These are phyloP conservation scores for Penicillium cataractarum DNA, from an alignment of 495 filamentous ascomycete genomes.

Conservation along the genomic window DNA sequence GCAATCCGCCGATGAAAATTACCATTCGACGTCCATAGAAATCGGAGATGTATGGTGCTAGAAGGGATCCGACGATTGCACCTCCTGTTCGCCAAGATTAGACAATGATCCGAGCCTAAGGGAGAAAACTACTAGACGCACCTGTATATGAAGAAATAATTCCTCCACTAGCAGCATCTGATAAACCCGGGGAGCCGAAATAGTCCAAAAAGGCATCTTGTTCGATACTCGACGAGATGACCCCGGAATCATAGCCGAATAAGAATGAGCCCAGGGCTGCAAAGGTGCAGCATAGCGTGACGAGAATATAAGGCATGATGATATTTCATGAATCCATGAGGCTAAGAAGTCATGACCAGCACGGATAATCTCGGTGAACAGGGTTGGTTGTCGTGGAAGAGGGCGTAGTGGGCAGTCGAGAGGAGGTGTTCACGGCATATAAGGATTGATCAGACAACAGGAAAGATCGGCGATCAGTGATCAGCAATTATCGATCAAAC, in stretches of 20 bases:
- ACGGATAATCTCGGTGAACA: not conserved
- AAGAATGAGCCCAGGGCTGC: conserved; percentile 62
- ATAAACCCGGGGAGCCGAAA: conserved; percentile 40
- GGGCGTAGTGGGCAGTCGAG: not conserved
- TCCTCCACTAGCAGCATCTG: conserved; percentile 48
- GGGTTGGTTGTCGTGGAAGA: not conserved
- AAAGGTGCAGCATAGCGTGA: conserved; percentile 52
- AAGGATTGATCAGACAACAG: not conserved
- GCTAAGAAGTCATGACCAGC: not conserved
- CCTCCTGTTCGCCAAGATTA: conserved; percentile 26
- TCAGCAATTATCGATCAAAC: not conserved
- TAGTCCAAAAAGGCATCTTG: conserved; percentile 45
- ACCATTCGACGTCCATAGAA: conserved; percentile 47
- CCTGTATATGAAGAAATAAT: conserved; percentile 57
- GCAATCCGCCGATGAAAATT: conserved; percentile 52
- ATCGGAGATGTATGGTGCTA: conserved; percentile 51
- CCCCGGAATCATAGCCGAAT: conserved; percentile 57
- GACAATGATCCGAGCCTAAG: not conserved
- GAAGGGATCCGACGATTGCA: conserved; percentile 55
- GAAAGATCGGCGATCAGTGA: conserved; percentile 1
- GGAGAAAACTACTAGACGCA: conserved; percentile 16
- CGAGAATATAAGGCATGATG: conserved; percentile 41
- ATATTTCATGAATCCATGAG: conserved; percentile 11
- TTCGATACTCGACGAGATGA: conserved; percentile 56
- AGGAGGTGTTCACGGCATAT: not conserved